These are phyloP conservation scores for Benincasa hispida DNA, from an alignment of 306 rosid genomes.

Conservation along the genomic window DNA sequence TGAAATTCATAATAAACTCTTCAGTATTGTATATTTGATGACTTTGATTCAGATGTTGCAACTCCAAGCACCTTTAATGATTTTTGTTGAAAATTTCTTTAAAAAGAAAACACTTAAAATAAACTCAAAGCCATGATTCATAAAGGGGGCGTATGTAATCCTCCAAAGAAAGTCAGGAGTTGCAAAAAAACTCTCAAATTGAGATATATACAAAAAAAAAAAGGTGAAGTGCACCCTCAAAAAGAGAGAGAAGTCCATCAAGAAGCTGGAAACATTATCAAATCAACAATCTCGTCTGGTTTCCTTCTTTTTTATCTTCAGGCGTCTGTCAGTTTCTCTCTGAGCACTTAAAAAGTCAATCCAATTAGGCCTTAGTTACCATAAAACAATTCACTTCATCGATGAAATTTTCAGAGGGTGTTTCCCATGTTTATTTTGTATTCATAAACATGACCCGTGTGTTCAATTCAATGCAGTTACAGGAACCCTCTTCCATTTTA, in stretches of 20 bases:
- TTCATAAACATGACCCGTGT: neutral
- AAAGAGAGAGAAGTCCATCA: neutral
- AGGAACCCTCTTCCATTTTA: constrained; percentile 60
- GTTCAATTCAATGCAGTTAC: constrained; percentile 53
- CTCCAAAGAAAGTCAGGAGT: neutral
- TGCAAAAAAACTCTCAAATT: neutral
- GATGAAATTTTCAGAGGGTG: neutral
- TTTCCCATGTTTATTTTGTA: neutral
- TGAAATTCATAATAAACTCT: neutral
- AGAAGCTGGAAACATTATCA: neutral
- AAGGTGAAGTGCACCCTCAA: neutral
- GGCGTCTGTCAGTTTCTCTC: neutral
- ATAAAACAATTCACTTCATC: neutral
- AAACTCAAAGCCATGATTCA: neutral
- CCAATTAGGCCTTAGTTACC: neutral
- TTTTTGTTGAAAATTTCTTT: neutral
- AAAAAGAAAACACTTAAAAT: neutral
- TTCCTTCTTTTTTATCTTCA: neutral
- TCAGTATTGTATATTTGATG: neutral
- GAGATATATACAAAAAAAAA: neutral
- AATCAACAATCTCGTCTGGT: neutral
- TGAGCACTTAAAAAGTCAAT: too few species aligned
- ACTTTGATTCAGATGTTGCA: neutral
- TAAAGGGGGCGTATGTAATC: neutral
- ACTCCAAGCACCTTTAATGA: neutral